Percentiles rank a stretch among this genome's conserved stretches.
phyloP scores from a whole-genome alignment of 2,329 filamentous ascomycete species.

The Ophiostoma angusticollis region DNA sequence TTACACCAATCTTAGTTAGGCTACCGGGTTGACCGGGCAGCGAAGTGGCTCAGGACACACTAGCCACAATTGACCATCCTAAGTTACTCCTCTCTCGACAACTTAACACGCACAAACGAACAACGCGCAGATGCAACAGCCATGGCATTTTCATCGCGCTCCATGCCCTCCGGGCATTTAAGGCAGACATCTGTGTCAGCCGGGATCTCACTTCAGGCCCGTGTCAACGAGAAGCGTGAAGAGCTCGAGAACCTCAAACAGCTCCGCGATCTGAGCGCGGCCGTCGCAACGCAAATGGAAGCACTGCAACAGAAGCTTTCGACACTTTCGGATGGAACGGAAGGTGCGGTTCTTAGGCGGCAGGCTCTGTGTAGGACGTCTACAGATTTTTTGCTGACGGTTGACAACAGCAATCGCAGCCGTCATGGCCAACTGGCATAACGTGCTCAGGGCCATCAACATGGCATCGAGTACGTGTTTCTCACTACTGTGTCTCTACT shows the following conservation, averaged over 20 bases:
- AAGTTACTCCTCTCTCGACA: slow-evolving; percentile 1
- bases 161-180: slow-evolving; percentile 50
- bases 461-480: slow-evolving; percentile 64
- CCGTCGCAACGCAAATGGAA: slow-evolving; percentile 71
- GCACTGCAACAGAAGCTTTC: slow-evolving; percentile 63
- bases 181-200: slow-evolving; percentile 42
- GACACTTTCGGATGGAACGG: slow-evolving; percentile 69
- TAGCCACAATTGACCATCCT: slow-evolving; percentile 11
- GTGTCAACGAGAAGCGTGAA: slow-evolving; percentile 75
- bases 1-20: slow-evolving; percentile 11
- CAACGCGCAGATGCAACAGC: background rate
- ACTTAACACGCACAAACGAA: background rate
- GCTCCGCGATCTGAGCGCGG: slow-evolving; percentile 64
- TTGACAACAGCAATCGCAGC: slow-evolving; percentile 55
- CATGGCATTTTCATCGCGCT: slow-evolving; percentile 14
- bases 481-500: background rate
- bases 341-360: slow-evolving; percentile 39
- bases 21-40: slow-evolving; percentile 14
- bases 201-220: slow-evolving; percentile 59
- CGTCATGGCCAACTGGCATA: slow-evolving; percentile 82
- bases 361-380: no score
- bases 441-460: slow-evolving; percentile 69
- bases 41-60: slow-evolving; percentile 9
- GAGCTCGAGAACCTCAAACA: slow-evolving; percentile 71
- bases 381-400: slow-evolving; percentile 1